These are phyloP conservation scores for Achlya hypogyna DNA, from an alignment of 352 stramenopile genomes.

Conservation along the genomic window DNA sequence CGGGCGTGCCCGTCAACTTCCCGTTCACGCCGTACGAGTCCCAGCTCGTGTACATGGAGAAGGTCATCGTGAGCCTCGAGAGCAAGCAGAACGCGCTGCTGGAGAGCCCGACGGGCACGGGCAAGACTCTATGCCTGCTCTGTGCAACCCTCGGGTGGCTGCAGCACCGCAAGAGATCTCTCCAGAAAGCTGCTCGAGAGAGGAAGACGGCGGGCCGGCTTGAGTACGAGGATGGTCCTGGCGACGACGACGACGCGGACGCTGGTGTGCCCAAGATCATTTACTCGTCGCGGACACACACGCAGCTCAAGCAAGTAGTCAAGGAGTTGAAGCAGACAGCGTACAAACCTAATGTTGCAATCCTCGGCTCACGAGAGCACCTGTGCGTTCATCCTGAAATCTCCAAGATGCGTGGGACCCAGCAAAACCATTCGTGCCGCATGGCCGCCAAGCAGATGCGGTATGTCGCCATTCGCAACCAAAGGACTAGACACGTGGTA, in stretches of 20 bases:
- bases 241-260: constrained; percentile 22
- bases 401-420: constrained; percentile 66
- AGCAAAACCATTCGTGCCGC: constrained; percentile 82
- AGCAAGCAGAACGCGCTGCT: constrained; percentile 93
- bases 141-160: constrained; percentile 93
- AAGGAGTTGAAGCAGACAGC: constrained; percentile 92
- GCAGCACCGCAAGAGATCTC: constrained; percentile 52
- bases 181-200: constrained; percentile 20
- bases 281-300: constrained; percentile 97
- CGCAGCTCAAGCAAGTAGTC: constrained; percentile 96
- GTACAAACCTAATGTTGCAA: constrained; percentile 82
- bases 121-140: constrained; percentile 97
- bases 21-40: constrained; percentile 94
- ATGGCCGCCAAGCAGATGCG: constrained; percentile 30
- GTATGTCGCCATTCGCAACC: neutral
- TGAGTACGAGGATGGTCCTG: constrained; percentile 45
- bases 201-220: constrained; percentile 7
- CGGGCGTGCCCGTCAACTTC: constrained; percentile 89
- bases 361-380: constrained; percentile 94
- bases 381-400: constrained; percentile 96
- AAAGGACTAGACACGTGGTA: constrained; percentile 19
- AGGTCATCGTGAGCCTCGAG: constrained; percentile 87
- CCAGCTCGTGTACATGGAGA: constrained; percentile 96
- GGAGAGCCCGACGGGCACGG: constrained; percentile 96
- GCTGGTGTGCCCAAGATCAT: constrained; percentile 86